Base-by-base conservation (phyloP, 106 monocot species). In the Gastrodia elata region DNA sequence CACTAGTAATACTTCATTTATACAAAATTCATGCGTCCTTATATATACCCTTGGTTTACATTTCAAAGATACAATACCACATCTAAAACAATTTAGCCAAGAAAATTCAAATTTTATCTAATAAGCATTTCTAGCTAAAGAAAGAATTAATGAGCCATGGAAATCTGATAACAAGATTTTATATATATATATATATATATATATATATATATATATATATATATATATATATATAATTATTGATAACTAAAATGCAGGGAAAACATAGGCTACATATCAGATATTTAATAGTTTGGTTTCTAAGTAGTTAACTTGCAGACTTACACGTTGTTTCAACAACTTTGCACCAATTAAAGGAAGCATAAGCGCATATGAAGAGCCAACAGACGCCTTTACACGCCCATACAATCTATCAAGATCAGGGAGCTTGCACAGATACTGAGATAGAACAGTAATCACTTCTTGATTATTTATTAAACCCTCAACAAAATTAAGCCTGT, bases 401-500 rank as follows among this genome's bases (percentile, higher is more conserved):
- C 92, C 96, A 41, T 90, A 70, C 37, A 97, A 71, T 80, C 96
- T 88, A 73, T 97, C 96, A 75, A 97, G 84, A 85, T 97, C 96
- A 7, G 92, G 92, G 44, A 92, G 64, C 74, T 76, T 87, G 26
- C 77, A 82, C 25, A 97, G 34, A 76, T 86, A 64, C 61, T 86
- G 84, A 38, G 74, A 18, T 25, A 90, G 83, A 34, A 88, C 30
- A 20, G 84, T 81, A 36, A 69, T 70, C 72, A 90, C 42, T 22
- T 74, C 90, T 39, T 77, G 52, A 82, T 92, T 34, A 32, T 86
- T 80, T 38, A 84, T 56, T 34, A 97, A 77, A 1, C 86, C 96
- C 49, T 92, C 92, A 15, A 97, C 96, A 83, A 90, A 74, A 59
- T 90, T 75, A 40, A 97, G 90, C 48, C 92, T 83, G 42, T 80